Evolutionary conservation across 331 rosid species (phyloP).

Genomic region (Phaseolus coccineus): DNA sequence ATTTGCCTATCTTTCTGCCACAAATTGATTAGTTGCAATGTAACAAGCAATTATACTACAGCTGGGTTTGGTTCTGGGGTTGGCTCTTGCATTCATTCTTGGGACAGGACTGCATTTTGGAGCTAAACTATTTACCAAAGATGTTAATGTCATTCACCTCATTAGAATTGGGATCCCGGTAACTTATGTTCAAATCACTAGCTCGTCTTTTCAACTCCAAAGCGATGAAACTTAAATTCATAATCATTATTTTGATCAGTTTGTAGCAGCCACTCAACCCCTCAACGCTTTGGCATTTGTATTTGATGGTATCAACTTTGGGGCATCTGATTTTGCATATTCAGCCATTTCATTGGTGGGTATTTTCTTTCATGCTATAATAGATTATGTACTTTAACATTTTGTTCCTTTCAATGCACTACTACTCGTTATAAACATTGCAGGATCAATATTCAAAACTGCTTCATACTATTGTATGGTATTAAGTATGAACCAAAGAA

Average conservation of each 20-base stretch:
- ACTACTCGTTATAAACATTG: not conserved
- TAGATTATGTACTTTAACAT: not conserved
- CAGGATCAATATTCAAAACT: not conserved
- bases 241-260: constrained; percentile 57
- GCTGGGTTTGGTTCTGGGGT: constrained; percentile 76
- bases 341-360: constrained; percentile 81
- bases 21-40: not conserved
- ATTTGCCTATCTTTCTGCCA: not conserved
- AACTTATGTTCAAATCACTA: constrained; percentile 29
- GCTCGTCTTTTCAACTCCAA: constrained; percentile 7
- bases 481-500: constrained; percentile 1
- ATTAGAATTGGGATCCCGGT: constrained; percentile 81
- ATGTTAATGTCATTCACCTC: constrained; percentile 67
- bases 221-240: constrained; percentile 27
- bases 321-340: constrained; percentile 86
- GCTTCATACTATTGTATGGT: not conserved
- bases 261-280: constrained; percentile 88
- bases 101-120: constrained; percentile 80
- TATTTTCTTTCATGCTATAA: constrained; percentile 34
- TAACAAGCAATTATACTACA: constrained; percentile 47
- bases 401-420: constrained; percentile 15
- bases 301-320: constrained; percentile 83
- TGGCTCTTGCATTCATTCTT: constrained; percentile 68
- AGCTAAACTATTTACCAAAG: constrained; percentile 71
- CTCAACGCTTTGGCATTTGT: constrained; percentile 78